Evolutionary conservation across 768 basidiomycete genomes (phyloP).

Genomic region (Termitomyces sp.): DNA sequence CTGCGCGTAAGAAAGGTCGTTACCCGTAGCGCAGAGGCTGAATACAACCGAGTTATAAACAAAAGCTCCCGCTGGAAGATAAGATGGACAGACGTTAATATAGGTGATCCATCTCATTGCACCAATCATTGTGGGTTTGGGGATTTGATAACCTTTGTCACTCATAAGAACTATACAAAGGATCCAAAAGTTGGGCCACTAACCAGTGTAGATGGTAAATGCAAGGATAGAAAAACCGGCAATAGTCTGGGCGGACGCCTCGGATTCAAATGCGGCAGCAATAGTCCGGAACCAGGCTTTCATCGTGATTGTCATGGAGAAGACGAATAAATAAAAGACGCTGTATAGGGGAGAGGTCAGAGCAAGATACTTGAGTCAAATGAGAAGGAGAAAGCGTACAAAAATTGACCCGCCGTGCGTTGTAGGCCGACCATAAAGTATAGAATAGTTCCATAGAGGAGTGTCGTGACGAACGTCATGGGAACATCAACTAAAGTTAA

Average conservation of each 20-base stretch:
- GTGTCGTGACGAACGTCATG: slow-evolving; percentile 46
- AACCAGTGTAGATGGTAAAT: slow-evolving; percentile 47
- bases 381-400: slow-evolving; percentile 40
- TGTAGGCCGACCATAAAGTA: slow-evolving; percentile 67
- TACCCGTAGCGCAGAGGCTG: slow-evolving; percentile 43
- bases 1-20: slow-evolving; percentile 41
- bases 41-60: slow-evolving; percentile 2
- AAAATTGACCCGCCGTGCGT: slow-evolving; percentile 54
- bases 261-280: slow-evolving; percentile 54
- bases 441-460: slow-evolving; percentile 43
- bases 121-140: slow-evolving; percentile 62
- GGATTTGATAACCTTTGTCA: slow-evolving; percentile 49
- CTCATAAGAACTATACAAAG: background rate
- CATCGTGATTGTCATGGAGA: slow-evolving; percentile 59
- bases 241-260: slow-evolving; percentile 58
- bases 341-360: slow-evolving; percentile 29
- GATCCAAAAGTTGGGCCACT: slow-evolving; percentile 24
- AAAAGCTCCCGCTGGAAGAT: background rate
- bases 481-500: slow-evolving; percentile 62
- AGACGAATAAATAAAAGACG: slow-evolving; percentile 54
- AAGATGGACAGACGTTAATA: slow-evolving; percentile 43
- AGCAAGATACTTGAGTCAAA: background rate
- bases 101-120: slow-evolving; percentile 66
- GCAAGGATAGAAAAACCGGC: slow-evolving; percentile 39
- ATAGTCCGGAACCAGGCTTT: slow-evolving; percentile 73